phyloP scores from a whole-genome alignment of 768 basidiomycete genomes.

The Hygrocybe coccinea region DNA sequence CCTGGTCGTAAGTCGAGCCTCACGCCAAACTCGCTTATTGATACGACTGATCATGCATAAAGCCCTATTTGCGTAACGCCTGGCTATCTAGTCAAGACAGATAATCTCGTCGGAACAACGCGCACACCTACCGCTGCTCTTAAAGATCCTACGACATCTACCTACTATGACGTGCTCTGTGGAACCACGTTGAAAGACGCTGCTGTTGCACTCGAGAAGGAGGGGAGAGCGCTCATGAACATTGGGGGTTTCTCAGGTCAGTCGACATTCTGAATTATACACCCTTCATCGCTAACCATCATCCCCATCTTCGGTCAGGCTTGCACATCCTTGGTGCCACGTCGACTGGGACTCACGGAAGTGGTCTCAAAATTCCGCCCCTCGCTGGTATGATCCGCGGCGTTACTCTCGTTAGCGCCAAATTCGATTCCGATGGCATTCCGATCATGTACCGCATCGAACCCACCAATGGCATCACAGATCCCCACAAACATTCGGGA shows the following conservation, averaged over 20 bases:
- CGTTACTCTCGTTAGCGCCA: not conserved
- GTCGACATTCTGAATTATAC: not conserved
- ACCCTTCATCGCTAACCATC: not conserved
- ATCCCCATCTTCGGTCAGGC: not conserved
- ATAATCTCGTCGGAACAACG: not conserved
- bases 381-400: constrained; percentile 1
- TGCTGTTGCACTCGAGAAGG: not conserved
- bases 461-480: constrained; percentile 1
- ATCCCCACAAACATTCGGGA: not conserved
- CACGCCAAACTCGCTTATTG: not conserved
- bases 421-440: not conserved
- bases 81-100: not conserved
- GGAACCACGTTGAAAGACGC: not conserved
- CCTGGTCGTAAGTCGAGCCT: not conserved
- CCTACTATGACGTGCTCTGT: not conserved
- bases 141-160: not conserved
- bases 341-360: constrained; percentile 1
- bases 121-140: not conserved
- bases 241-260: constrained; percentile 1
- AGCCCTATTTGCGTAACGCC: constrained; percentile 1
- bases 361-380: not conserved
- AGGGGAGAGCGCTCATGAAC: constrained; percentile 6
- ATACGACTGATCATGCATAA: not conserved
- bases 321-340: constrained; percentile 1
- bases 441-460: not conserved